A percentile compares a stretch with the other conserved stretches of the same genome.
Conservation (phyloP, 805 yeast species). For the Kazachstania viticola region DNA sequence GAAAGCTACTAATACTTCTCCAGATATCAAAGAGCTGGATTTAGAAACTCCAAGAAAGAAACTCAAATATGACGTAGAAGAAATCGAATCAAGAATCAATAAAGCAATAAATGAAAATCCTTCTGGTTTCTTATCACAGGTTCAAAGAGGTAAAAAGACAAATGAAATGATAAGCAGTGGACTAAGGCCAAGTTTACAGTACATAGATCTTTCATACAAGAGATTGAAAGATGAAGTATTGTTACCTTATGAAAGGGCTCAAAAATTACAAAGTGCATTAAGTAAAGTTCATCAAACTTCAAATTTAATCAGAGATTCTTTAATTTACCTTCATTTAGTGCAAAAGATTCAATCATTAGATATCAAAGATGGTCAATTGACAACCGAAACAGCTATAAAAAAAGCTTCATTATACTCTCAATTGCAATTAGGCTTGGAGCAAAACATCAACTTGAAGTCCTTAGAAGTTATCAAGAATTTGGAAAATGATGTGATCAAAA, state of each 20-base stretch:
- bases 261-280: conserved; percentile 20
- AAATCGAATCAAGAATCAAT: conserved; percentile 16
- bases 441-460: conserved; percentile 19
- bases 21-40: conserved; percentile 13
- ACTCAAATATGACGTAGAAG: conserved; percentile 19
- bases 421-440: conserved; percentile 13
- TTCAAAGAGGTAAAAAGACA: conserved; percentile 11
- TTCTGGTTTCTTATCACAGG: conserved; percentile 13
- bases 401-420: conserved; percentile 20
- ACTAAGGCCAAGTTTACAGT: conserved; percentile 17
- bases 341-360: conserved; percentile 11
- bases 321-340: conserved; percentile 18
- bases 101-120: conserved; percentile 15
- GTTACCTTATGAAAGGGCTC: conserved; percentile 21
- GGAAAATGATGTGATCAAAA: conserved; percentile 10
- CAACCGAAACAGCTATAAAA: conserved; percentile 9
- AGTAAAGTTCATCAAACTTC: conserved; percentile 26
- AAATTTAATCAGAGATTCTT: conserved; percentile 19
- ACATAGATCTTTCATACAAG: conserved; percentile 21
- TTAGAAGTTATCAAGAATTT: conserved; percentile 17
- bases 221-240: conserved; percentile 21
- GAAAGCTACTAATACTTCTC: conserved; percentile 13
- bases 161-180: conserved; percentile 8
- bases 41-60: conserved; percentile 23
- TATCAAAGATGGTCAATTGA: conserved; percentile 1